phyloP scores from a whole-genome alignment of 768 basidiomycete genomes.

The Suillus subalutaceus region DNA sequence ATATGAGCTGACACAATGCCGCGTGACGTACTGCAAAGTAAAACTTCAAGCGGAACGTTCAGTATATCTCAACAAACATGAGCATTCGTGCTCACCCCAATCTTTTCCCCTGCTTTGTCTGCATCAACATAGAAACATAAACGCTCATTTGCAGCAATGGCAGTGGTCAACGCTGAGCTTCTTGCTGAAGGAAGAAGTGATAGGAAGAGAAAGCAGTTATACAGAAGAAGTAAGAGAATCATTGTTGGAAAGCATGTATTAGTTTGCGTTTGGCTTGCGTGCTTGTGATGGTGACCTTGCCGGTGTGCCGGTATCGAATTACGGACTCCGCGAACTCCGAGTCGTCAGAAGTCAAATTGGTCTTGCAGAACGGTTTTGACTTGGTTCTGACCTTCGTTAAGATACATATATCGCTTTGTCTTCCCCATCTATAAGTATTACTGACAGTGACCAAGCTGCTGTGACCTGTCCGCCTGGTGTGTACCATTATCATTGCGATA shows the following conservation, averaged over 20 bases:
- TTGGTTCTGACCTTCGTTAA: neutral
- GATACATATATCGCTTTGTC: neutral
- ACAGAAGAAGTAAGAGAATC: constrained; percentile 27
- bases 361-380: neutral
- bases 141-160: constrained; percentile 76
- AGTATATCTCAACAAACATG: constrained; percentile 10
- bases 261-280: neutral
- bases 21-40: constrained; percentile 84
- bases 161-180: constrained; percentile 78
- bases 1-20: neutral
- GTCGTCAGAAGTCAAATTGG: neutral
- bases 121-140: constrained; percentile 96
- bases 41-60: constrained; percentile 55
- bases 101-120: constrained; percentile 93
- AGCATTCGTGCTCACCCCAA: constrained; percentile 59
- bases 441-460: neutral
- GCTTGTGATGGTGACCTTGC: constrained; percentile 6
- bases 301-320: constrained; percentile 20
- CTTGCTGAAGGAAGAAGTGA: constrained; percentile 36
- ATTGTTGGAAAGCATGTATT: constrained; percentile 12
- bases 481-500: neutral
- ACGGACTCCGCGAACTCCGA: constrained; percentile 9
- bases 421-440: neutral
- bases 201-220: constrained; percentile 29
- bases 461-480: neutral